A percentile compares a stretch with the other conserved stretches of the same genome.
Evolutionary conservation across 2,329 filamentous ascomycete genomes (phyloP).

Genomic region (Calcarisporium arbuscula): DNA sequence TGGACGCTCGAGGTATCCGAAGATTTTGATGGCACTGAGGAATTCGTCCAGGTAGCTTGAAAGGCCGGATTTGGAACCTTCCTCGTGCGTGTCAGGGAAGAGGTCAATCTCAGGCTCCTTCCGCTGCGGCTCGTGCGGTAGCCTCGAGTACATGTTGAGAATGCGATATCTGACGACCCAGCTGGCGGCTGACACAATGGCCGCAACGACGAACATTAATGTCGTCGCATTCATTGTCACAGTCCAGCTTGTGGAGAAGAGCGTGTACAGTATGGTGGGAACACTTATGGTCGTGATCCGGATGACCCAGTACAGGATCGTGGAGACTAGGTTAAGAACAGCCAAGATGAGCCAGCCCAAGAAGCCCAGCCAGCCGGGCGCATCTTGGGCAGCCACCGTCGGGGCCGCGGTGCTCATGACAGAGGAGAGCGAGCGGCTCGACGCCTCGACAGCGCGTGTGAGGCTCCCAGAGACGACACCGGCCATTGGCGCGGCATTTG

Average conservation of each 20-base stretch:
- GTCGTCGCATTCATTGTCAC: conserved; percentile 99
- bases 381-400: conserved; percentile 29
- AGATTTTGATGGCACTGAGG: conserved; percentile 96
- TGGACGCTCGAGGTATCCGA: conserved; percentile 90
- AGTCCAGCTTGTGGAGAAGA: conserved; percentile 88
- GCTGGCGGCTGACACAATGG: conserved; percentile 74
- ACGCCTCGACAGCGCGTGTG: conserved; percentile 23
- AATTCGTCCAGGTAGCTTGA: conserved; percentile 98
- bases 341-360: conserved; percentile 49
- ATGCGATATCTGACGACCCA: conserved; percentile 96
- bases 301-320: conserved; percentile 68
- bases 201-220: conserved; percentile 73
- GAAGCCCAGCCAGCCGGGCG: conserved; percentile 51
- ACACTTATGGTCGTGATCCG: conserved; percentile 83
- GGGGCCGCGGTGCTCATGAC: conserved; percentile 29
- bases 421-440: conserved; percentile 26
- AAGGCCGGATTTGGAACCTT: conserved; percentile 81
- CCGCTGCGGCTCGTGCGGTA: conserved; percentile 89
- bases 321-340: conserved; percentile 49
- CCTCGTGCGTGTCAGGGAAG: conserved; percentile 88
- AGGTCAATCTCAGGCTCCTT: conserved; percentile 94
- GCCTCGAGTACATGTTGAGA: conserved; percentile 90
- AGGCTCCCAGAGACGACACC: conserved; percentile 25
- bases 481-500: conserved; percentile 28
- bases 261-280: conserved; percentile 80